Conservation (phyloP, 2,329 filamentous ascomycete species). For the Aspergillus brunneoviolaceus region DNA sequence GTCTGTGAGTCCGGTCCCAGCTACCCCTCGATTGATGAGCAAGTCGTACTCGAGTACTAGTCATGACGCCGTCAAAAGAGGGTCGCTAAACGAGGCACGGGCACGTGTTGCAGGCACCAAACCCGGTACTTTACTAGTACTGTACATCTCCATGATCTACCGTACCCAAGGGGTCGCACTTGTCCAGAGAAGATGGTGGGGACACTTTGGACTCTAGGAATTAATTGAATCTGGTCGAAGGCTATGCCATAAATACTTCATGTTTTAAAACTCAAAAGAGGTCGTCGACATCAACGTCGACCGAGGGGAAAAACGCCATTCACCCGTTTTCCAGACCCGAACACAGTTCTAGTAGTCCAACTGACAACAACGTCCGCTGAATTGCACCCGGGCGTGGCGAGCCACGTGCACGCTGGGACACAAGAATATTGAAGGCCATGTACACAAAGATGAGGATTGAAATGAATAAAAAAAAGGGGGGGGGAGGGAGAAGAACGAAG, state of each 20-base stretch:
- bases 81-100: neutral
- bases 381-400: constrained; percentile 23
- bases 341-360: constrained; percentile 45
- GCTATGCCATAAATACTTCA: constrained; percentile 32
- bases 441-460: constrained; percentile 39
- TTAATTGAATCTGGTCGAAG: constrained; percentile 19
- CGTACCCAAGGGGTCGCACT: too few species aligned
- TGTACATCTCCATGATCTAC: neutral
- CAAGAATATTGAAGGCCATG: constrained; percentile 43
- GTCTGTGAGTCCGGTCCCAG: neutral
- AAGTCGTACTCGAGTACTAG: constrained; percentile 1
- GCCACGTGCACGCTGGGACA: constrained; percentile 27
- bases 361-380: constrained; percentile 32
- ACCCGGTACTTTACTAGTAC: neutral
- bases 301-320: constrained; percentile 43
- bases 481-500: constrained; percentile 17
- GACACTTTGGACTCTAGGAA: constrained; percentile 9
- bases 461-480: constrained; percentile 20
- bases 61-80: too few species aligned
- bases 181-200: neutral
- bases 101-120: neutral
- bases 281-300: constrained; percentile 33
- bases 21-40: neutral
- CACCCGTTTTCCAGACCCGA: constrained; percentile 46
- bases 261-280: constrained; percentile 34